Evolutionary conservation across 306 rosid genomes (phyloP).

Genomic region (Canavalia gladiata): DNA sequence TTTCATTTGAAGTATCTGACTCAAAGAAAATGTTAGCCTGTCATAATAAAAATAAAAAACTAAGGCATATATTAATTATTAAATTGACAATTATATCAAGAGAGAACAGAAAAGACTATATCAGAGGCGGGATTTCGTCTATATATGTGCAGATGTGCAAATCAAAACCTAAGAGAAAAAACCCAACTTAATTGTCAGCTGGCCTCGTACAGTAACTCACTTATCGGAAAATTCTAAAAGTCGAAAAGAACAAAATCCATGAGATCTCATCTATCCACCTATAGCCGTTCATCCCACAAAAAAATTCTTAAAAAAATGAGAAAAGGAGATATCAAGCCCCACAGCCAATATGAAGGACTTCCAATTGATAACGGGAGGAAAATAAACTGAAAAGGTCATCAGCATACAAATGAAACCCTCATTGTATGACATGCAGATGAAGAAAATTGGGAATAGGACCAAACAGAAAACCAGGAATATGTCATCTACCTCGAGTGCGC

Average conservation of each 20-base stretch:
- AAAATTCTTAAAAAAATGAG: not conserved
- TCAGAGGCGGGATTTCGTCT: conserved; percentile 15
- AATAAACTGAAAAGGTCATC: conserved; percentile 47
- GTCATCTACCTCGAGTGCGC: conserved; percentile 90
- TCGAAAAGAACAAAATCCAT: conserved; percentile 20
- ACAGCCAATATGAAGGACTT: conserved; percentile 16
- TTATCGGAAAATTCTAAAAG: conserved; percentile 5
- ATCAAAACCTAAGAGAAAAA: conserved; percentile 28
- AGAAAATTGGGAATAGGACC: conserved; percentile 64
- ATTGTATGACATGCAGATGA: conserved; percentile 53
- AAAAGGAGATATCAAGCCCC: conserved; percentile 25
- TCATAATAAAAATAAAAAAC: conserved; percentile 53
- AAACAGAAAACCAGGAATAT: conserved; percentile 71
- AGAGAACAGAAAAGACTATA: conserved; percentile 38
- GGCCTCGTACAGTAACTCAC: conserved; percentile 31
- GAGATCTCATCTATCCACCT: conserved; percentile 31
- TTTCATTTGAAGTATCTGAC: conserved; percentile 89
- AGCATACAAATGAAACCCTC: conserved; percentile 63
- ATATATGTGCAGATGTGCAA: conserved; percentile 5
- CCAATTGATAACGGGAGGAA: conserved; percentile 50
- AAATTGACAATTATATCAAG: conserved; percentile 37
- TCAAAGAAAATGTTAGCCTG: conserved; percentile 79
- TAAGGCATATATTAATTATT: conserved; percentile 45
- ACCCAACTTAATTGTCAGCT: conserved; percentile 29
- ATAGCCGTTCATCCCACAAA: not conserved